phyloP scores from a whole-genome alignment of 2,329 filamentous ascomycete genomes.

The Ophiobolus disseminans region DNA sequence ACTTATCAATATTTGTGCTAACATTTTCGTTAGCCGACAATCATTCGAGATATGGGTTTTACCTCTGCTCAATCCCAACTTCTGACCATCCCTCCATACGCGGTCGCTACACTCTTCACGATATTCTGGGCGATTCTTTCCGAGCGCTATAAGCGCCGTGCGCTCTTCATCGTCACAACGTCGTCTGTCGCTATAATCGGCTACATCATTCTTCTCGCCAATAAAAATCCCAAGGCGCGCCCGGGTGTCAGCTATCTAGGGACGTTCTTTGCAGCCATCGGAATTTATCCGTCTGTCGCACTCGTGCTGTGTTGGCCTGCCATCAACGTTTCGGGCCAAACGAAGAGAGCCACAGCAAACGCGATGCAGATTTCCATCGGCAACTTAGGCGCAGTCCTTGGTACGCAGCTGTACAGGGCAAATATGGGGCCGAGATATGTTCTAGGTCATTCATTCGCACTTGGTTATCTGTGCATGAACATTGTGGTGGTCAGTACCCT shows the following conservation, averaged over 20 bases:
- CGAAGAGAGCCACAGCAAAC: conserved; percentile 60
- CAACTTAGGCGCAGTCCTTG: conserved; percentile 53
- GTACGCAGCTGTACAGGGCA: conserved; percentile 48
- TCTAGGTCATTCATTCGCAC: conserved; percentile 45
- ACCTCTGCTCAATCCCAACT: conserved; percentile 52
- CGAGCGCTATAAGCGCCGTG: conserved; percentile 40
- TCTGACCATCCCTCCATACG: conserved; percentile 56
- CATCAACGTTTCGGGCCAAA: conserved; percentile 62
- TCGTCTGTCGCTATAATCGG: conserved; percentile 44
- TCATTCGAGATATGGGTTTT: conserved; percentile 55
- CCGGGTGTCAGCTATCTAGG: conserved; percentile 49
- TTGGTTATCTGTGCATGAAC: conserved; percentile 44
- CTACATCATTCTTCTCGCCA: conserved; percentile 49
- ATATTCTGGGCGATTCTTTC: conserved; percentile 45
- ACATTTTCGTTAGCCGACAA: conserved; percentile 62
- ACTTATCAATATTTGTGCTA: background rate
- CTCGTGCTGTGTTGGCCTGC: conserved; percentile 57
- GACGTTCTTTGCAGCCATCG: conserved; percentile 48
- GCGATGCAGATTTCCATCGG: conserved; percentile 60
- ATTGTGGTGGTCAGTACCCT: conserved; percentile 39
- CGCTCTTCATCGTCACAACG: conserved; percentile 45
- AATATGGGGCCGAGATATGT: conserved; percentile 44
- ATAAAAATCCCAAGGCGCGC: conserved; percentile 35
- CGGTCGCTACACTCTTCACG: conserved; percentile 47
- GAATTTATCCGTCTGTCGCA: conserved; percentile 50